Percentiles rank a stretch among this genome's conserved stretches.
phyloP scores from a whole-genome alignment of 1,284 basidiomycete species.

The Boletus sp. region DNA sequence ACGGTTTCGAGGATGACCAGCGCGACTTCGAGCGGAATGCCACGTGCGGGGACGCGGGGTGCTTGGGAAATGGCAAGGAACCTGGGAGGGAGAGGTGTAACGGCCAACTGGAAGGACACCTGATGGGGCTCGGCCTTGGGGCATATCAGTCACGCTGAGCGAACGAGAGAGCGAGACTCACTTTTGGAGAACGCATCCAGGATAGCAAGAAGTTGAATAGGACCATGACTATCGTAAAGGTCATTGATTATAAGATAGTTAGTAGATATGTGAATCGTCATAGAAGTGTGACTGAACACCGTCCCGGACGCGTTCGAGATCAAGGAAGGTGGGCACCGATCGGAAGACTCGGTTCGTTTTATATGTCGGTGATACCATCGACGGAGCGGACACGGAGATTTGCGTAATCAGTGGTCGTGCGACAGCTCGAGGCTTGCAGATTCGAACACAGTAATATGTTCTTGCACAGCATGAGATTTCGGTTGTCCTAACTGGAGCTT shows the following conservation, averaged over 20 bases:
- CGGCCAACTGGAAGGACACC: slow-evolving; percentile 43
- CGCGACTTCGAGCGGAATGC: slow-evolving; percentile 64
- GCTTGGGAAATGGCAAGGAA: slow-evolving; percentile 10
- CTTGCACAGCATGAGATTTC: slow-evolving; percentile 20
- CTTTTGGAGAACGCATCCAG: slow-evolving; percentile 36
- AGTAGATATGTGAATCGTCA: slow-evolving; percentile 24
- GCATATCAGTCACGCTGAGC: slow-evolving; percentile 20
- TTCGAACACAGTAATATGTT: slow-evolving; percentile 7
- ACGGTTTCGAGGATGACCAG: slow-evolving; percentile 63
- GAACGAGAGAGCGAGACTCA: slow-evolving; percentile 27
- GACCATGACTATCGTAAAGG: slow-evolving; percentile 39
- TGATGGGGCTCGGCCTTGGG: slow-evolving; percentile 40
- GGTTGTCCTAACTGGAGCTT: slow-evolving; percentile 6
- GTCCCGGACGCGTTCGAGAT: slow-evolving; percentile 28
- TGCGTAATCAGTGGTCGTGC: slow-evolving; percentile 30
- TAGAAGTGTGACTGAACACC: slow-evolving; percentile 27
- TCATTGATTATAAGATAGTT: slow-evolving; percentile 33
- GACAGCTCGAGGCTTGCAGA: slow-evolving; percentile 8
- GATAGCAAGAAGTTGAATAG: slow-evolving; percentile 44
- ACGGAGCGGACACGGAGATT: slow-evolving; percentile 29
- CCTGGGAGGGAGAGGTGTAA: slow-evolving; percentile 17
- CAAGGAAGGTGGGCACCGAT: slow-evolving; percentile 24
- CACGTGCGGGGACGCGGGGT: slow-evolving; percentile 31
- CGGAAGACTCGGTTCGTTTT: slow-evolving; percentile 25
- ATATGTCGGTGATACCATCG: slow-evolving; percentile 32